phyloP scores from a whole-genome alignment of 2,329 filamentous ascomycete species.

The Torrubiella hemipterigena region DNA sequence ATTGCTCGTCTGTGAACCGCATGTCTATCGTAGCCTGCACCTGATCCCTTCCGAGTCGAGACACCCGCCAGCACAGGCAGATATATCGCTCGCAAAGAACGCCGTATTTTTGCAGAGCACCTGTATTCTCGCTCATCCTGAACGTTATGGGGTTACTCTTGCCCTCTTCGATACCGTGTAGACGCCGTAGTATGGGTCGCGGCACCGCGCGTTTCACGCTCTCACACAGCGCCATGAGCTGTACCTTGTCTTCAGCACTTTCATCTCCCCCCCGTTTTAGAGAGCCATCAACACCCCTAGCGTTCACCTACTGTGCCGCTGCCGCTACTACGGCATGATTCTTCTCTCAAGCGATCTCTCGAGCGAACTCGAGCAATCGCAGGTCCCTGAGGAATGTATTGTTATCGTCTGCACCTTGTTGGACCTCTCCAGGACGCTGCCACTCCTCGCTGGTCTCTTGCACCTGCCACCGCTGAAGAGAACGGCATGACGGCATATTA shows the following conservation, averaged over 20 bases:
- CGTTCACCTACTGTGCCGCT: background rate
- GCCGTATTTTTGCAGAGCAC: slow-evolving; percentile 1
- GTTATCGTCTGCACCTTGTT: too few relatives aligned
- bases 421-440: too few relatives aligned
- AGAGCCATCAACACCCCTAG: background rate
- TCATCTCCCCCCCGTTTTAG: background rate
- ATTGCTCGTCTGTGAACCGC: slow-evolving; percentile 4
- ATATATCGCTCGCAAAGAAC: slow-evolving; percentile 2
- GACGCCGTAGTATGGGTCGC: background rate
- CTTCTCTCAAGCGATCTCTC: too few relatives aligned
- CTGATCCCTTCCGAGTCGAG: background rate
- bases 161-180: background rate
- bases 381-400: too few relatives aligned
- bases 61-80: slow-evolving; percentile 3
- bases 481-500: too few relatives aligned
- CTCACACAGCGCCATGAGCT: background rate
- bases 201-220: background rate
- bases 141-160: background rate
- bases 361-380: too few relatives aligned
- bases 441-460: too few relatives aligned
- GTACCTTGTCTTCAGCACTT: background rate
- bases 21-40: background rate
- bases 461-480: too few relatives aligned
- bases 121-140: background rate
- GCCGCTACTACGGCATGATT: too few relatives aligned